Evolutionary conservation across 768 basidiomycete species (phyloP).

Genomic region (Leccinum pellstonianum): DNA sequence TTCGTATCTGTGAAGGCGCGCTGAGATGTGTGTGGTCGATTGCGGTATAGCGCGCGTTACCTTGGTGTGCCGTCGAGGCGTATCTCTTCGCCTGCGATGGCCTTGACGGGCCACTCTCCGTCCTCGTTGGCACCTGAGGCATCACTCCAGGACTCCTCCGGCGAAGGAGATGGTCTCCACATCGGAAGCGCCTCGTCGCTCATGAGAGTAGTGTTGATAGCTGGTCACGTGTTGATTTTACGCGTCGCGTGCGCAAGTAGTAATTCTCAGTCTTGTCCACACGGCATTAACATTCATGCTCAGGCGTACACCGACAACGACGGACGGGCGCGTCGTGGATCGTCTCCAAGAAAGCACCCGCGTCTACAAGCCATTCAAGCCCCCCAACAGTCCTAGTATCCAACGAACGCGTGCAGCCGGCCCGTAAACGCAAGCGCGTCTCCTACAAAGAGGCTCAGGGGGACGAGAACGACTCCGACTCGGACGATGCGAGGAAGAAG

Average conservation of each 20-base stretch:
- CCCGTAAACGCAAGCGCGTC: conserved; percentile 83
- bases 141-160: conserved; percentile 34
- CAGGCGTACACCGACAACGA: conserved; percentile 63
- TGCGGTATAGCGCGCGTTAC: conserved; percentile 12
- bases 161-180: conserved; percentile 32
- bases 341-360: conserved; percentile 70
- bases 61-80: conserved; percentile 30
- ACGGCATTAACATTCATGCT: conserved; percentile 59
- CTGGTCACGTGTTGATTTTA: conserved; percentile 17
- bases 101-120: conserved; percentile 32
- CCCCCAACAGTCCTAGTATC: conserved; percentile 51
- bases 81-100: conserved; percentile 32
- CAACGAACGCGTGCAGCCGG: conserved; percentile 57
- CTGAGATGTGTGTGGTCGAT: conserved; percentile 2
- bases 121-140: conserved; percentile 31
- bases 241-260: conserved; percentile 17
- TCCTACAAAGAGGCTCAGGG: conserved; percentile 75
- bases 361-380: conserved; percentile 79
- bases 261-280: neutral
- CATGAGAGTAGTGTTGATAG: neutral
- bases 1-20: conserved; percentile 28
- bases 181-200: conserved; percentile 7
- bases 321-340: conserved; percentile 66
- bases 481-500: conserved; percentile 47
- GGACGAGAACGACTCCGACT: conserved; percentile 58